Base-by-base conservation (phyloP, 306 rosid genomes). In the Quercus glauca region DNA sequence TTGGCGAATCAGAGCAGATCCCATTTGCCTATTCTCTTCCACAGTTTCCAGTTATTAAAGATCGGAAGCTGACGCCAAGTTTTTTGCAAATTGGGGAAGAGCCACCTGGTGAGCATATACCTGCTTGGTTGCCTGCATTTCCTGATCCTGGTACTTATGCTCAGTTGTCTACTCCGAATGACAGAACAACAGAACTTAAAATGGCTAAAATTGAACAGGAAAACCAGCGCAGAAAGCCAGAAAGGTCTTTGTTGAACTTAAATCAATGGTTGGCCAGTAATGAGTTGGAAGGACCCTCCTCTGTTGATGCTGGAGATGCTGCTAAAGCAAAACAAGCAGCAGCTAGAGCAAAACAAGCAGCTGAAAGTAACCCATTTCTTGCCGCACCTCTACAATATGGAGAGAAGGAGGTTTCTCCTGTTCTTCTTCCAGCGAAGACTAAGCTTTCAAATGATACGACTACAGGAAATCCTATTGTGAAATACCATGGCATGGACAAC, bases 121-220 rank as follows among this genome's bases (percentile, higher is more conserved):
- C 98, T 55, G 68, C 88, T 55, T 92, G 98, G 98, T 84, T 94
- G 89, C 97, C 98, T n/a, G 84, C 85, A 23, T 87, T 92, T 61
- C 97, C 97, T 68, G 94, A 87, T 72, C 89, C 89, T 12, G 85
- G 87, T 65, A 72, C 88, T 37, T 83, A 79, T 81, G 56, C 80
- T 52, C 80, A 31, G 76, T 63, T 85, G 19, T 82, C 84, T 19
- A 33, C 57, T 3, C 37, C 69, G 72, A 70, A 81, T 76, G 92
- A 82, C 73, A 84, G 81, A 76, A 86, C 76, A 3, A 43, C 51
- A 17, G 93, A 86, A 61, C 81, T 84, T 55, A 65, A 73, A 69
- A 80, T 74, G 63, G 76, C 69, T 14, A 83, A 73, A 63, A 64
- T 83, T 78, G 91, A 87, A 61, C 88, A 71, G 49, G 91, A 90